Percentiles rank a stretch among this genome's conserved stretches.
phyloP scores from a whole-genome alignment of 208 protist species.

The Entamoeba moshkovskii region DNA sequence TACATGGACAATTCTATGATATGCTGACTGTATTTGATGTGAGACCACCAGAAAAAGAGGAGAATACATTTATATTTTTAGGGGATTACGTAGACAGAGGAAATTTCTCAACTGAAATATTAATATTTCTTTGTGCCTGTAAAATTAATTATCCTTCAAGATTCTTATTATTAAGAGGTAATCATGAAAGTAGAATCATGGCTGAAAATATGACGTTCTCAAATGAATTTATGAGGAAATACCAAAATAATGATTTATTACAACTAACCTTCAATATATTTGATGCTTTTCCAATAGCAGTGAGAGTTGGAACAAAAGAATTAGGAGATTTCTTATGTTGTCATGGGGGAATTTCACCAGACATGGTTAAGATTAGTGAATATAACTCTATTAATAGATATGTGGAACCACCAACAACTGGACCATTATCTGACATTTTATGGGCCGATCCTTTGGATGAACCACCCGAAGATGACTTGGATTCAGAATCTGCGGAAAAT shows the following conservation, averaged over 20 bases:
- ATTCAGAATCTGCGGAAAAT: background rate
- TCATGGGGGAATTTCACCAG: constrained; percentile 75
- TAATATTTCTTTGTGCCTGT: constrained; percentile 15
- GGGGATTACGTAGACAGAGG: constrained; percentile 38
- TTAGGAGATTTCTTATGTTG: constrained; percentile 59
- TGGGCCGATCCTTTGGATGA: constrained; percentile 20
- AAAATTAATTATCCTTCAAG: constrained; percentile 17
- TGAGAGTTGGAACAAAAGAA: constrained; percentile 29
- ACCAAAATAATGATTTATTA: constrained; percentile 55
- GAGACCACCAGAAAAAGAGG: background rate
- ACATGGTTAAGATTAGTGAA: constrained; percentile 64
- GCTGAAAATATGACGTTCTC: constrained; percentile 60
- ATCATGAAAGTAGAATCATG: constrained; percentile 29
- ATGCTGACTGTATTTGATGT: constrained; percentile 17
- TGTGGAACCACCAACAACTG: constrained; percentile 6
- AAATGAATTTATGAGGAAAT: constrained; percentile 70
- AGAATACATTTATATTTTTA: constrained; percentile 21
- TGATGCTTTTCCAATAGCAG: constrained; percentile 55
- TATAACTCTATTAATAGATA: constrained; percentile 30
- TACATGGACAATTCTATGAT: constrained; percentile 36
- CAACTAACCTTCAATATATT: constrained; percentile 56
- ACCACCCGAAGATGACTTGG: background rate
- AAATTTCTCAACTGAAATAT: constrained; percentile 18
- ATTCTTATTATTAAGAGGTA: constrained; percentile 32
- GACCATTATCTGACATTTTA: constrained; percentile 23